A percentile compares a stretch with the other conserved stretches of the same genome.
Conservation (phyloP, 2,329 filamentous ascomycete species). For the Triangularia setosa region DNA sequence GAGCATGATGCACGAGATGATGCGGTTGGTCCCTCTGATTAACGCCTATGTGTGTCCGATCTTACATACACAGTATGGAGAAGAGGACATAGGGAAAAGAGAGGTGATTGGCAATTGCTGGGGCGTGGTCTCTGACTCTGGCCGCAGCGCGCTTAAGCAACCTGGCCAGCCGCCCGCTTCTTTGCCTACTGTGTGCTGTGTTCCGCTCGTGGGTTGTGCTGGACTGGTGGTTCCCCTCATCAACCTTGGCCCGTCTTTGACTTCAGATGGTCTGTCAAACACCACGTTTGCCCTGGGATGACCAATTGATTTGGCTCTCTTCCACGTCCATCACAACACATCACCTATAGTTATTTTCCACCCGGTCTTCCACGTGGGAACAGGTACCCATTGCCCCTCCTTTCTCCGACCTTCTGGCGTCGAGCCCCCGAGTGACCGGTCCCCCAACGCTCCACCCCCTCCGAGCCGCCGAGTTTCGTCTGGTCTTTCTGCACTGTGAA, state of each 20-base stretch:
- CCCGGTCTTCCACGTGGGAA: not conserved
- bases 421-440: not conserved
- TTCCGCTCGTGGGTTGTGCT: not conserved
- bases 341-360: not conserved
- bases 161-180: conserved; percentile 12
- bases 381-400: not conserved
- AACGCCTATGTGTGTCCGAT: not conserved
- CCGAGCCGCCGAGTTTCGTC: not conserved
- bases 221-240: not conserved
- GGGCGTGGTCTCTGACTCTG: conserved; percentile 8
- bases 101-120: not conserved
- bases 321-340: not conserved
- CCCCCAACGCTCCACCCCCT: not conserved
- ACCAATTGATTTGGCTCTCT: not conserved
- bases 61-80: not conserved
- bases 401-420: not conserved
- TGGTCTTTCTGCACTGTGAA: not conserved
- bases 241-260: not conserved
- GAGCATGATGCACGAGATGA: not conserved
- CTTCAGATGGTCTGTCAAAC: not conserved
- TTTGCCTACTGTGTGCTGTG: not conserved
- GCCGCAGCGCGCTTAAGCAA: conserved; percentile 19
- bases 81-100: not conserved
- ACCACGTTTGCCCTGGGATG: not conserved
- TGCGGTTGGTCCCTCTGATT: not conserved